phyloP scores from a whole-genome alignment of 2,329 filamentous ascomycete species.

The Thielaviopsis punctulata region DNA sequence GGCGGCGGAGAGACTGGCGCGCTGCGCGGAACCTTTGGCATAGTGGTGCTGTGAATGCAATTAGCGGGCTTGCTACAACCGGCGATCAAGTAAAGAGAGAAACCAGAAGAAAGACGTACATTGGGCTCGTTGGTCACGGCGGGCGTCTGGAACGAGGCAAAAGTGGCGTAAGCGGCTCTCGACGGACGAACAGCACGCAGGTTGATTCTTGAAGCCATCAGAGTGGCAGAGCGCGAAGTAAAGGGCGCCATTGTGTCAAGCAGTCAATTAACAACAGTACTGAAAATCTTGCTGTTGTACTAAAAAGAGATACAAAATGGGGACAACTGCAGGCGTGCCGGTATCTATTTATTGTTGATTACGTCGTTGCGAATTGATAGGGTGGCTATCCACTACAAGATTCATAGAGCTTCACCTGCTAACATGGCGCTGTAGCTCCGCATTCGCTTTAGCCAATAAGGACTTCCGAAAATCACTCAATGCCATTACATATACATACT shows the following conservation, averaged over 20 bases:
- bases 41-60: conserved; percentile 59
- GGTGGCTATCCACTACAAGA: too few species aligned
- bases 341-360: conserved; percentile 9
- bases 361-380: too few species aligned
- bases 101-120: conserved; percentile 34
- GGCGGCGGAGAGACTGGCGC: conserved; percentile 58
- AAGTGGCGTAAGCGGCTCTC: conserved; percentile 27
- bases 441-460: conserved; percentile 5
- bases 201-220: conserved; percentile 7
- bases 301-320: not conserved
- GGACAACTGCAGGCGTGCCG: not conserved
- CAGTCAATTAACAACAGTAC: too few species aligned
- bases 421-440: too few species aligned
- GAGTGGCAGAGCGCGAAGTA: conserved; percentile 6
- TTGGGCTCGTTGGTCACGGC: conserved; percentile 89
- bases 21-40: conserved; percentile 62
- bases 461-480: too few species aligned
- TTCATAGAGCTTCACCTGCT: too few species aligned
- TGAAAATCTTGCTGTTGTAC: not conserved
- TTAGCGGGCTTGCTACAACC: not conserved
- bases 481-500: too few species aligned
- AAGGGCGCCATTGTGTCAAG: conserved; percentile 3
- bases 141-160: conserved; percentile 78
- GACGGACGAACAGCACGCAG: not conserved
- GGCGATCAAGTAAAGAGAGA: not conserved